Evolutionary conservation across 345 rosid species (phyloP), one percentile per base, ranked within the genome.

Genomic region (Anacardium occidentale): DNA sequence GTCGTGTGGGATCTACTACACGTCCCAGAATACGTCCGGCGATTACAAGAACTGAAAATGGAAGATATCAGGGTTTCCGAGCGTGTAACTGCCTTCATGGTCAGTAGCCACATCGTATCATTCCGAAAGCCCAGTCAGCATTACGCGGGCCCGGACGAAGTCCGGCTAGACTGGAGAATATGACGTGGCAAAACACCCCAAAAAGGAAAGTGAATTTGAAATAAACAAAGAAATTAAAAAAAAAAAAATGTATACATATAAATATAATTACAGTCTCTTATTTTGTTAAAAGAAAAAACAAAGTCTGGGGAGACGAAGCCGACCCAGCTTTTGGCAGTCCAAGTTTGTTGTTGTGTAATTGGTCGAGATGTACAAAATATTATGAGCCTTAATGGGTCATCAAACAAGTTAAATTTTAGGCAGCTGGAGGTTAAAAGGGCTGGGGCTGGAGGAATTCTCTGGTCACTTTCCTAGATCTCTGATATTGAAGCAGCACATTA

Each of bases 61-160:
- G 98, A 90, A 54, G 97, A 92, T 32, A 84, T 94, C 20, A 79
- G 76, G 62, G 94, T 92, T 12, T 94, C 98, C 1, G 85, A 92
- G 48, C 84, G 94, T 14, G 94, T 92, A 25, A 94, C 98, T 2
- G 98, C 98, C 44, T 94, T 90, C 82, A 94, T 94, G 98, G 89
- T 84, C 25, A 85, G 92, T 74, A 92, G 98, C 82, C 98, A 89
- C 85, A 90, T 94, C 24, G 91, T 94, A 3, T 88, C 97, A 4
- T 92, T 94, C 58, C 77, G 80, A 75, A 94, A 90, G 86, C 98
- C 98, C 6, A 77, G 80, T 81, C 91, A 90, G 77, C 91, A 85
- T 71, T 67, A 81, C 6, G 66, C 69, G 22, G 93, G 94, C 0
- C 79, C 81, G 6, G 84, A 81, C 0, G 98, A 94, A 74, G 93